Conservation (phyloP, 345 rosid species). For the Odontarrhena argentea region DNA sequence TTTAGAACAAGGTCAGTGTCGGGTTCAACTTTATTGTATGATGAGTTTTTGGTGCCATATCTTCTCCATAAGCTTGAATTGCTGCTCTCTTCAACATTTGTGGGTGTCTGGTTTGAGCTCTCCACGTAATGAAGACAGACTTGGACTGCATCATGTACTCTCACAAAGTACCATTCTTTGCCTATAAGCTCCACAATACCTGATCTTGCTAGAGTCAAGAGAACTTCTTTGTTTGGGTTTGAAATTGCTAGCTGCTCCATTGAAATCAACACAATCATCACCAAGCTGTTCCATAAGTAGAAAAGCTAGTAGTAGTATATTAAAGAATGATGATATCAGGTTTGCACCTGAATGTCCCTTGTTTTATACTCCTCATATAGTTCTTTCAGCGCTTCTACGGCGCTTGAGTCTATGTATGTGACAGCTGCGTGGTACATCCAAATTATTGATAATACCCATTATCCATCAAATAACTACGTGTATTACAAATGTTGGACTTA, state of each 20-base stretch:
- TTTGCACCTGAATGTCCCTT: slow-evolving; percentile 71
- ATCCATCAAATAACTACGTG: neutral
- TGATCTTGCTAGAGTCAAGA: slow-evolving; percentile 66
- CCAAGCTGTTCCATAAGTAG: neutral
- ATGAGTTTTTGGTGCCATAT: slow-evolving; percentile 31
- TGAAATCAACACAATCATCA: neutral
- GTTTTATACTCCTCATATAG: slow-evolving; percentile 82
- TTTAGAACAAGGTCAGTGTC: slow-evolving; percentile 42
- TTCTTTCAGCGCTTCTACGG: slow-evolving; percentile 87
- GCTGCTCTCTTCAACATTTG: slow-evolving; percentile 28
- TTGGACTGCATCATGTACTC: slow-evolving; percentile 94
- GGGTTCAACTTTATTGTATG: slow-evolving; percentile 52
- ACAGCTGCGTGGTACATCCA: slow-evolving; percentile 56
- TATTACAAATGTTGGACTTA: slow-evolving; percentile 47
- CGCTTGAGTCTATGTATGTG: slow-evolving; percentile 85
- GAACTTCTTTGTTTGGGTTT: slow-evolving; percentile 78
- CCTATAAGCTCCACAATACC: slow-evolving; percentile 80
- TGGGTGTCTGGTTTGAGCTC: slow-evolving; percentile 29
- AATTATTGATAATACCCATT: neutral
- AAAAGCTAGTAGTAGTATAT: neutral
- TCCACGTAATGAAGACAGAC: slow-evolving; percentile 84
- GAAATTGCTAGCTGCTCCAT: slow-evolving; percentile 74
- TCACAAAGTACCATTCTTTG: slow-evolving; percentile 87
- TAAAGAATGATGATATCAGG: neutral
- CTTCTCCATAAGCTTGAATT: slow-evolving; percentile 50